Base-by-base conservation (phyloP, 2,329 filamentous ascomycete genomes). In the Phialemoniopsis sp. region DNA sequence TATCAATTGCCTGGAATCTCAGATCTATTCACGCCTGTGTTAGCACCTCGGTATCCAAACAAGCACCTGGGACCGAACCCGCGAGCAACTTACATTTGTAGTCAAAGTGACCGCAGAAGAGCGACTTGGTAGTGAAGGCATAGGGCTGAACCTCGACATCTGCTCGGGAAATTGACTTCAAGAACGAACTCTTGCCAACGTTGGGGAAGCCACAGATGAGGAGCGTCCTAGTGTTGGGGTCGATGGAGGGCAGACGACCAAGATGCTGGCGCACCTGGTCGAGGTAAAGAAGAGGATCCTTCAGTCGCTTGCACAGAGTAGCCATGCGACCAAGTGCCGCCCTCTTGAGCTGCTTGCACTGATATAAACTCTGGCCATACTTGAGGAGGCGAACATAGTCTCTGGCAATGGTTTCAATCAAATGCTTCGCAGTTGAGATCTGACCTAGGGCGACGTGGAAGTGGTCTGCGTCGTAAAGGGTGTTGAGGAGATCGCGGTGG, bases 341-440 rank as follows among this genome's bases (percentile, higher is more conserved):
- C 48, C 87, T 80, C 81, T 98, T 98, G 56, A 98, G 81, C 73
- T 97, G 90, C 72, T 98, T 98, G 79, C 91, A 97, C 72, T 98
- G 93, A 73, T 91, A 98, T 48, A 98, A 78, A 56, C 84, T 94
- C 72, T 95, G 90, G 40, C 89, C 90, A 70, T 98, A 97, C 76
- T 66, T 67, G 63, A 95, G 79, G 34, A 98, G 79, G 50, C 93
- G 88, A 46, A 98, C 89, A 59, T 98, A 98, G 64, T 98, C 93
- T 59, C 93, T 81, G 44, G 88, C 86, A 47, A 98, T 93, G 39
- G 90, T 94, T 76, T 98, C 93, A 41, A 98, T 94, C 49, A 97
- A 72, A 58, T 94, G 87, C 72, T 96, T 97, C 38, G 93, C 93
- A 5, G 93, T 97, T 32, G 89, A 94, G 34, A 98, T 73, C 66